Conservation (phyloP, 768 basidiomycete species). For the Kwoniella newhampshirensis region DNA sequence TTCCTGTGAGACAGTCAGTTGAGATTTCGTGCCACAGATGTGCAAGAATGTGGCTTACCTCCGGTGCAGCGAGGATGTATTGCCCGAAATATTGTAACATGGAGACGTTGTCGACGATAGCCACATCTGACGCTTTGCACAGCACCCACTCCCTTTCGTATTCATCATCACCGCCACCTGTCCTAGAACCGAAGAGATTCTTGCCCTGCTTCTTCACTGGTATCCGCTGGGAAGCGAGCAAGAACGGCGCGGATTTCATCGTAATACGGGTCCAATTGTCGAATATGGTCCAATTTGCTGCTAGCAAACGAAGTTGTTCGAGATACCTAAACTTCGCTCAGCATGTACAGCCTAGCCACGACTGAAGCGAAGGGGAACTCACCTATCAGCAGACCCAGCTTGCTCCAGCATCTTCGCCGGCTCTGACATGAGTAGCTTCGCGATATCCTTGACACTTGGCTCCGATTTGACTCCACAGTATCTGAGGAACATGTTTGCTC, state of each 20-base stretch:
- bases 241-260: conserved; percentile 70
- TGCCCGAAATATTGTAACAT: conserved; percentile 75
- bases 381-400: conserved; percentile 46
- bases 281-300: conserved; percentile 62
- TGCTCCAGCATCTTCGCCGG: conserved; percentile 37
- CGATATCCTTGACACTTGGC: conserved; percentile 70
- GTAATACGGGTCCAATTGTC: conserved; percentile 59
- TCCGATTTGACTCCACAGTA: conserved; percentile 85
- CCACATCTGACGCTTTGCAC: conserved; percentile 64
- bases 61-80: conserved; percentile 60
- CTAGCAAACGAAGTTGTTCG: conserved; percentile 76
- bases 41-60: conserved; percentile 33
- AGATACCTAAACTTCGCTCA: conserved; percentile 71
- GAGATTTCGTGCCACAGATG: too few species aligned
- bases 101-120: conserved; percentile 84
- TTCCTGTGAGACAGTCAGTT: too few species aligned
- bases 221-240: conserved; percentile 71
- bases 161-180: conserved; percentile 29
- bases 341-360: too few species aligned
- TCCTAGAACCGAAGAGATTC: conserved; percentile 9
- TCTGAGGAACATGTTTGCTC: conserved; percentile 78
- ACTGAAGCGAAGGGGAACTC: too few species aligned
- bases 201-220: conserved; percentile 52
- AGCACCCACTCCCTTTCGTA: conserved; percentile 62
- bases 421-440: conserved; percentile 31